Evolutionary conservation across 345 rosid genomes (phyloP), one percentile per base, ranked within the genome.

Genomic region (Atalantia buxifolia): DNA sequence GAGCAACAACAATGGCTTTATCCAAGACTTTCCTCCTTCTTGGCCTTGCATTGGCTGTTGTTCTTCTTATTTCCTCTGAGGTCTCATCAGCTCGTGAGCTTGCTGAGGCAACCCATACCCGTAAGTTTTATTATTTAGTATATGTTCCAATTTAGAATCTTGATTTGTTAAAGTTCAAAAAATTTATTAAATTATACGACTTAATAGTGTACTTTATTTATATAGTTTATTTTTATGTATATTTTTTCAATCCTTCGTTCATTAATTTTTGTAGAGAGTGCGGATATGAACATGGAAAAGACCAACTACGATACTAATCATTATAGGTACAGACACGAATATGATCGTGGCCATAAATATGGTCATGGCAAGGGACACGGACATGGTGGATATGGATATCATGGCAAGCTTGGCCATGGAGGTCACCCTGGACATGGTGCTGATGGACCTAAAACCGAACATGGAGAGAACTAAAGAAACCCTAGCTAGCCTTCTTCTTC

Each of bases 71-170:
- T 77, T 75, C 81, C 28, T 76, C 80, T 3, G 63, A 81, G 72
- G 75, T 75, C 59, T 71, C 76, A 13, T 71, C 76, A 19, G 86
- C 86, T 68, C 71, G 79, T 30, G 80, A 76, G 30, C 76, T 81
- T 9, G 71, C 77, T 24, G 71, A 76, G 79, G 59, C 63, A 9
- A 53, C 80, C 48, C 57, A 66, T 35, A 19, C 77, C 31, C 53
- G 77, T 73, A 16, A 72, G 76, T 22, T 9, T 5, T 9, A 8
- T 38, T 38, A 7, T 38, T 38, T 38, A 38, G 42, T 38, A 36
- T 6, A 36, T 36, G 40, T 7, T 36, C 9, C 40, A 36, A 36
- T 36, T 8, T 1, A 38, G 2, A 1, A 38, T 38, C 2, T 38
- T 7, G 10, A 38, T 38, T 38, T 38, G 2, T 8, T 7, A 38